A percentile compares a stretch with the other conserved stretches of the same genome.
phyloP scores from a whole-genome alignment of 768 basidiomycete genomes.

The Lactarius trivialis region DNA sequence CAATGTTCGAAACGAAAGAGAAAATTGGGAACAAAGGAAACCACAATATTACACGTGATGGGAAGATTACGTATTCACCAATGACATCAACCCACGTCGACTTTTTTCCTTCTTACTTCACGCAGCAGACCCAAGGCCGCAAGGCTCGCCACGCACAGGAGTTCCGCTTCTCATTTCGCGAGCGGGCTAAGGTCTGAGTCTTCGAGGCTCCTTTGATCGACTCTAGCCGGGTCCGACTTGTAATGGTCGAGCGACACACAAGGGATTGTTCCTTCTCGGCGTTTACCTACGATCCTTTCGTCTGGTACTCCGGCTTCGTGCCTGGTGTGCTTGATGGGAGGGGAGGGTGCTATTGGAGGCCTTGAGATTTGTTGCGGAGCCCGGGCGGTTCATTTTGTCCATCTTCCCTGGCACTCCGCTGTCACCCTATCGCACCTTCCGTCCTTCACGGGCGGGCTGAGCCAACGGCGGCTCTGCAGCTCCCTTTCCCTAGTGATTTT shows the following conservation, averaged over 20 bases:
- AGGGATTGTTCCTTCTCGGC: conserved; percentile 40
- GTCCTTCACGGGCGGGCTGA: conserved; percentile 12
- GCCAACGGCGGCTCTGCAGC: conserved; percentile 13
- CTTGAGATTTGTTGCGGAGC: conserved; percentile 22
- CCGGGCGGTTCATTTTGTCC: conserved; percentile 8
- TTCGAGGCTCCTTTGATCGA: conserved; percentile 56
- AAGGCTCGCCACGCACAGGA: conserved; percentile 58
- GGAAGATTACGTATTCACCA: conserved; percentile 8
- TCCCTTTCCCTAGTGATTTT: neutral
- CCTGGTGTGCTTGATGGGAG: conserved; percentile 2
- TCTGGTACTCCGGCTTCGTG: conserved; percentile 32
- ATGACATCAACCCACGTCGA: neutral
- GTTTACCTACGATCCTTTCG: conserved; percentile 40
- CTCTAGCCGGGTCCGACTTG: conserved; percentile 55
- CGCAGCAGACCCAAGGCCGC: conserved; percentile 53
- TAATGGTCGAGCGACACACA: conserved; percentile 58
- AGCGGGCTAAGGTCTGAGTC: conserved; percentile 84
- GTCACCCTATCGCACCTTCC: conserved; percentile 21
- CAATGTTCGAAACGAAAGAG: neutral
- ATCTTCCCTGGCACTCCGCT: neutral
- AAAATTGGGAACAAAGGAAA: neutral
- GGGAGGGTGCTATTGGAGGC: conserved; percentile 17
- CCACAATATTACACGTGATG: conserved; percentile 6
- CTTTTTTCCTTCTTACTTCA: conserved; percentile 10
- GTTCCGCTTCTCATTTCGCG: conserved; percentile 37